Percentiles rank a stretch among this genome's conserved stretches.
Conservation (phyloP, 129 eudicot species). For the Flaveria sonorensis region DNA sequence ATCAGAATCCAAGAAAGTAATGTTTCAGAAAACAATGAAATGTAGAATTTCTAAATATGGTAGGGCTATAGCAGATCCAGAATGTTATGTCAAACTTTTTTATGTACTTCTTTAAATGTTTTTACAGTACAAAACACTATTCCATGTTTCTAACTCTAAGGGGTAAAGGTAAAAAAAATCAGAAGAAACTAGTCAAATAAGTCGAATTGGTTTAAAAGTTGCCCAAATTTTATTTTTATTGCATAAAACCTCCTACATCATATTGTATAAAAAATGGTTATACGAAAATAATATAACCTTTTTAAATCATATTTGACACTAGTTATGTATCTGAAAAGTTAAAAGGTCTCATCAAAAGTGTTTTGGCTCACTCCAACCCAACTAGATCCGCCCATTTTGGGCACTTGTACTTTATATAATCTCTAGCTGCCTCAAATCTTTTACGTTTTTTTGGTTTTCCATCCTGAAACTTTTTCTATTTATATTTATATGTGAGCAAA, state of each 20-base stretch:
- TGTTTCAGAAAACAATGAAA: neutral
- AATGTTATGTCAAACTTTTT: neutral
- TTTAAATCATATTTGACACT: neutral
- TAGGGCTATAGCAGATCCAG: neutral
- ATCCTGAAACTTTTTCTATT: no score
- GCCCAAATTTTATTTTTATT: neutral
- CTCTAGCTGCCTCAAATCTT: neutral
- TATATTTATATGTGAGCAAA: neutral
- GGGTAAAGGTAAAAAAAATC: neutral
- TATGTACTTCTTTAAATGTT: neutral
- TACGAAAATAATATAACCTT: neutral
- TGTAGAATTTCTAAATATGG: neutral
- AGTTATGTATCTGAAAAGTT: neutral
- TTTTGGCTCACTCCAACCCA: no score
- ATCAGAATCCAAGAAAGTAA: neutral
- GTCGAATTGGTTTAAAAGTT: neutral
- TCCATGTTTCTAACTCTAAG: neutral
- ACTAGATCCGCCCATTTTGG: no score
- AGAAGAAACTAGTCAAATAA: neutral
- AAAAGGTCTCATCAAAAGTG: no score
- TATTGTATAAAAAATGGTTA: no score
- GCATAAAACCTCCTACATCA: neutral
- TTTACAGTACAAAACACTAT: neutral
- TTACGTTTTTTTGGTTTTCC: neutral
- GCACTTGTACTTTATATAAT: neutral